phyloP scores from a whole-genome alignment of 768 basidiomycete species.

The Calocybe indica region DNA sequence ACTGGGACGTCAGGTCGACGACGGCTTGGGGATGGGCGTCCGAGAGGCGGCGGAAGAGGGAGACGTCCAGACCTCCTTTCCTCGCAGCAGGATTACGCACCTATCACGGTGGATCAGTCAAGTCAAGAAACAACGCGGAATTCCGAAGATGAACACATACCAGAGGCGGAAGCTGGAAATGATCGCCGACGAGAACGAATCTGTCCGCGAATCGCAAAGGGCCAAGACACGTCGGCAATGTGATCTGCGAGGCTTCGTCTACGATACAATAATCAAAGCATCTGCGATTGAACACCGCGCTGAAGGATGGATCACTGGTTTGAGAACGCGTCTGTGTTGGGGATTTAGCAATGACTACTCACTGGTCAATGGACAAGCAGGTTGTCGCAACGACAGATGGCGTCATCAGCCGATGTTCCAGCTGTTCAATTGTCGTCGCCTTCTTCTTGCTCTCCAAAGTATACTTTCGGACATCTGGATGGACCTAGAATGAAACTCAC shows the following conservation, averaged over 20 bases:
- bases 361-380: conserved; percentile 93
- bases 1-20: conserved; percentile 82
- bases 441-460: conserved; percentile 53
- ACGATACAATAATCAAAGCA: conserved; percentile 96
- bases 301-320: conserved; percentile 18
- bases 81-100: conserved; percentile 78
- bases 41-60: conserved; percentile 84
- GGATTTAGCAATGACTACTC: conserved; percentile 21
- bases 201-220: conserved; percentile 86
- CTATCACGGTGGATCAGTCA: conserved; percentile 29
- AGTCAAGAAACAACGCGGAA: background rate
- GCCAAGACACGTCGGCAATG: conserved; percentile 90
- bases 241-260: conserved; percentile 97
- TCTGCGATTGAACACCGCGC: conserved; percentile 79
- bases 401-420: conserved; percentile 76
- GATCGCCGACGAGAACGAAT: conserved; percentile 95
- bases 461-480: conserved; percentile 71
- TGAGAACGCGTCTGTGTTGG: background rate
- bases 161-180: conserved; percentile 93
- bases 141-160: conserved; percentile 29
- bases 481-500: conserved; percentile 47
- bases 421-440: conserved; percentile 69
- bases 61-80: conserved; percentile 82
- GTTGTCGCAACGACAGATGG: conserved; percentile 97
- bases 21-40: conserved; percentile 84